A percentile compares a stretch with the other conserved stretches of the same genome.
phyloP scores from a whole-genome alignment of 345 rosid genomes.

The Eucalyptus victrix region DNA sequence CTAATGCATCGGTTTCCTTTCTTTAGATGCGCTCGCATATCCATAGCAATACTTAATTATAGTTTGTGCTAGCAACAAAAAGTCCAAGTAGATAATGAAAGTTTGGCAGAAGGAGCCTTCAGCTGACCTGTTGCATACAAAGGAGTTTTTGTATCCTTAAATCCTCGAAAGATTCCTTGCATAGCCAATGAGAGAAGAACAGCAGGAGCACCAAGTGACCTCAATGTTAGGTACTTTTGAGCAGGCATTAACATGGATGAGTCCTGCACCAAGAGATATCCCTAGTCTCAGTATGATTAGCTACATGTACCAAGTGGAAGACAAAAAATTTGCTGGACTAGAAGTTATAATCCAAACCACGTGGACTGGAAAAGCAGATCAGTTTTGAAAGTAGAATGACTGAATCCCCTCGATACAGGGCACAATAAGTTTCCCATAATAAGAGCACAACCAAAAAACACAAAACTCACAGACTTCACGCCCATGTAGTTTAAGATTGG shows the following conservation, averaged over 20 bases:
- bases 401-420: neutral
- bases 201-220: conserved; percentile 60
- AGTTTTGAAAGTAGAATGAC: neutral
- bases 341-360: neutral
- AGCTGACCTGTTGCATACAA: conserved; percentile 17
- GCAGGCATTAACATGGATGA: conserved; percentile 51
- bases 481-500: conserved; percentile 89
- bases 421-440: neutral
- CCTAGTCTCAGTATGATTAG: neutral
- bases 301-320: neutral
- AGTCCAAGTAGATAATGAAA: neutral
- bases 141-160: conserved; percentile 55
- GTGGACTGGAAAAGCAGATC: neutral
- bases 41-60: neutral
- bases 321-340: neutral
- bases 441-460: neutral
- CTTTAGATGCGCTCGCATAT: neutral
- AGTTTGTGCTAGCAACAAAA: neutral
- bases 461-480: conserved; percentile 42
- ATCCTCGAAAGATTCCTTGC: conserved; percentile 61
- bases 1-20: neutral
- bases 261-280: conserved; percentile 19
- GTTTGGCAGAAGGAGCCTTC: neutral
- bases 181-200: conserved; percentile 43
- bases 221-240: conserved; percentile 33